Base-by-base conservation (phyloP, 176 grass and related monocot genomes). In the Zoysia japonica region DNA sequence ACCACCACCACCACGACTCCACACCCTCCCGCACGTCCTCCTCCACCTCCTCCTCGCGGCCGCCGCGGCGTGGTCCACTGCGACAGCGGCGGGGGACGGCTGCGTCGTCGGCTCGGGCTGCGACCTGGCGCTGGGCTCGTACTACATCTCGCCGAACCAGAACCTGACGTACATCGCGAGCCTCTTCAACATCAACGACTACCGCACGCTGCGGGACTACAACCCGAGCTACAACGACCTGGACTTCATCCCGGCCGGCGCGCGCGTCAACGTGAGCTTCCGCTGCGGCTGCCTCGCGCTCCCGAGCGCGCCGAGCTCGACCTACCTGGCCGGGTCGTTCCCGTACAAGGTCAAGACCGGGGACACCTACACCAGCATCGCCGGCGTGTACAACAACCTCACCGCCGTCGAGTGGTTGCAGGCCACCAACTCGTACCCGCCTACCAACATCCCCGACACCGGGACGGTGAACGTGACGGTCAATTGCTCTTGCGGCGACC, bases 401-500 rank as follows among this genome's bases (percentile, higher is more conserved):
- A 95, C 96, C 78, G 84, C 90, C 77, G 1, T 3, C 0, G 70
- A 0, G 45, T 91, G 86, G 84, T 88, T 99, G 6, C 12, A 9
- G 9, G 16, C 14, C 11, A 77, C 81, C 37, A 99, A 99, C 84
- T 13, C 3, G 11, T 99, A 74, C 67, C 67, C 76, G 15, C 0
- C 64, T 6, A 82, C 9, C 76, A 91, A 89, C 54, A 81, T 95
- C 78, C 88, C 88, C 41, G 9, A 4, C 68, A 42, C 43, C 61
- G 66, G 0, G 51, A 74, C 14, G 1, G 37, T 99, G 5, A 89
- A 86, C 68, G 84, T 82, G 78, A 89, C 47, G 13, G 81, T 99
- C 75, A 99, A 99, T 70, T 99, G 96, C 71, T 82, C 92, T 14
- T 99, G 96, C 44, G 96, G 90, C 11, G 69, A 99, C 79, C 3